phyloP scores from a whole-genome alignment of 768 basidiomycete species.

The Lactifluus pinguis region DNA sequence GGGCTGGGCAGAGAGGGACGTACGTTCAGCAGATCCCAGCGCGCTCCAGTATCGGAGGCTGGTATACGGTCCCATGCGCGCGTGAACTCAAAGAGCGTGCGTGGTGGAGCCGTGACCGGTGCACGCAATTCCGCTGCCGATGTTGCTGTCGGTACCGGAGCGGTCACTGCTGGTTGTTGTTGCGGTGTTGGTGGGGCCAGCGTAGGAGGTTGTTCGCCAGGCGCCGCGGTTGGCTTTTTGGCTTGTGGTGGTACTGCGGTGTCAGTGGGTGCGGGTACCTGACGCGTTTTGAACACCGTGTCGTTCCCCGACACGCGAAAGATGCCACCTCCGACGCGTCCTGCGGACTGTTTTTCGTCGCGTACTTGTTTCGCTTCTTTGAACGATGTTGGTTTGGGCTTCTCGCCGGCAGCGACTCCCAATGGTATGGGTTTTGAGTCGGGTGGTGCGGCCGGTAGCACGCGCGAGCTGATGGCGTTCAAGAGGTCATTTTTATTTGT shows the following conservation, averaged over 20 bases:
- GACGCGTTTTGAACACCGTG: slow-evolving; percentile 41
- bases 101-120: slow-evolving; percentile 24
- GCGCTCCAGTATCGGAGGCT: slow-evolving; percentile 30
- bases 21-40: slow-evolving; percentile 55
- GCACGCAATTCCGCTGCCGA: slow-evolving; percentile 23
- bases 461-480: slow-evolving; percentile 18
- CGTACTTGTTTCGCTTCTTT: slow-evolving; percentile 51
- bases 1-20: slow-evolving; percentile 20
- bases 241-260: not conserved
- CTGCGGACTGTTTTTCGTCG: slow-evolving; percentile 29
- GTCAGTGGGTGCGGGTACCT: not conserved
- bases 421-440: slow-evolving; percentile 3
- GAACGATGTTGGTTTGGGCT: slow-evolving; percentile 34
- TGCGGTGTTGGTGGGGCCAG: not conserved
- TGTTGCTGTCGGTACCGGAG: not conserved
- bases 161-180: not conserved
- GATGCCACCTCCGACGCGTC: slow-evolving; percentile 59
- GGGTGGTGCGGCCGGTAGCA: slow-evolving; percentile 2
- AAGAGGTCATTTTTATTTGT: slow-evolving; percentile 4
- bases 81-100: slow-evolving; percentile 49
- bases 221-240: not conserved
- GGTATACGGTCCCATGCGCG: slow-evolving; percentile 44
- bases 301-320: slow-evolving; percentile 56
- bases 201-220: not conserved
- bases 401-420: slow-evolving; percentile 13